Conservation (phyloP, 1,284 basidiomycete species). For the Xerocomus amazonicus region DNA sequence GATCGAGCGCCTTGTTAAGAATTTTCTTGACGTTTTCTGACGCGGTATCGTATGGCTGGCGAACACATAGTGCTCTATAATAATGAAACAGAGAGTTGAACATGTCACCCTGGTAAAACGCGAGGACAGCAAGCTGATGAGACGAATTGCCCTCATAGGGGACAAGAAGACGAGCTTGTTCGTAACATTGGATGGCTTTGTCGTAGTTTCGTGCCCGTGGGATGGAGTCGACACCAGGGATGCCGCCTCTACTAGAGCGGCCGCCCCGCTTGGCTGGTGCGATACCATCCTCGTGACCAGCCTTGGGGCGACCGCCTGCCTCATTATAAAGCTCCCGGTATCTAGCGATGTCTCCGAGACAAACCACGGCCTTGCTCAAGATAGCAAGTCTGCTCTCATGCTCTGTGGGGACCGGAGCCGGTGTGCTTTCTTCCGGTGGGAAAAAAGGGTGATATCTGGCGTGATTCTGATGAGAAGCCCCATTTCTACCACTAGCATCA, state of each 20-base stretch:
- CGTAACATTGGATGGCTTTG: constrained; percentile 77
- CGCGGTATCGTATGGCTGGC: constrained; percentile 83
- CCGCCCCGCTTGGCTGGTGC: constrained; percentile 38
- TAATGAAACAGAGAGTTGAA: constrained; percentile 84
- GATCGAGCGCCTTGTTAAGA: constrained; percentile 63
- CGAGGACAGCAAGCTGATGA: constrained; percentile 93
- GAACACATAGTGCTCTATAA: constrained; percentile 87
- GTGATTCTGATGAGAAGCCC: constrained; percentile 13
- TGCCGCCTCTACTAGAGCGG: constrained; percentile 45
- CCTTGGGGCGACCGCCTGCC: constrained; percentile 57
- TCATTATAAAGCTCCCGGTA: constrained; percentile 91
- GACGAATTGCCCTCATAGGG: constrained; percentile 86
- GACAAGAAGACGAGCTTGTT: constrained; percentile 77
- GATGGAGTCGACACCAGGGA: constrained; percentile 37
- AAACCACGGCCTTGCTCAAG: constrained; percentile 86
- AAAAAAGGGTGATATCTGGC: constrained; percentile 54
- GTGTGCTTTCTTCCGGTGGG: constrained; percentile 46
- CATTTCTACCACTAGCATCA: constrained; percentile 26
- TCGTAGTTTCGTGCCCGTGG: constrained; percentile 64
- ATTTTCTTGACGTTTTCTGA: constrained; percentile 79
- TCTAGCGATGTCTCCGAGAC: constrained; percentile 89
- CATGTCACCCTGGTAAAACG: constrained; percentile 80
- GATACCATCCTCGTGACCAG: constrained; percentile 58
- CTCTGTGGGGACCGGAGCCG: constrained; percentile 48
- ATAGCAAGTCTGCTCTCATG: constrained; percentile 63